Evolutionary conservation across 2,329 filamentous ascomycete species (phyloP).

Genomic region (Trichophyton schoenleinii): DNA sequence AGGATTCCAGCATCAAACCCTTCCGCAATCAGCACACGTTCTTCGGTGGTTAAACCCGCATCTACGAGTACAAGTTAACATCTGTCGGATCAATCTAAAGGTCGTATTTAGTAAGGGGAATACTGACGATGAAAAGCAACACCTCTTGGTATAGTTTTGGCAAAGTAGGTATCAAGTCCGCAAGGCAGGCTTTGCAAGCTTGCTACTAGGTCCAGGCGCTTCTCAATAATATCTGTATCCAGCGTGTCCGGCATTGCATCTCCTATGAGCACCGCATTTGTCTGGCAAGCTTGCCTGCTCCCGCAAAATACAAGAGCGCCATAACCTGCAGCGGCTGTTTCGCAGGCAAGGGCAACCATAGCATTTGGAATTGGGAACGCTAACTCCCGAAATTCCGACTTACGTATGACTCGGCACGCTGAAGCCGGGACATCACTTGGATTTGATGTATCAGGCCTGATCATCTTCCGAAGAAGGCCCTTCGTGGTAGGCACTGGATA

Average conservation of each 20-base stretch:
- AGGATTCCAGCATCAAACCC: slow-evolving; percentile 58
- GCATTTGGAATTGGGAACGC: slow-evolving; percentile 54
- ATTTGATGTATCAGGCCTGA: slow-evolving; percentile 33
- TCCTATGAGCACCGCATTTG: slow-evolving; percentile 55
- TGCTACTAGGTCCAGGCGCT: slow-evolving; percentile 50
- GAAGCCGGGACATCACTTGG: slow-evolving; percentile 23
- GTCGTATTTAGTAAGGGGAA: neutral
- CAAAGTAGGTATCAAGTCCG: slow-evolving; percentile 53
- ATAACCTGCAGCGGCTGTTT: slow-evolving; percentile 56
- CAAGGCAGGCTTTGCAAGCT: slow-evolving; percentile 54
- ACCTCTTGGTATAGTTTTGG: slow-evolving; percentile 51
- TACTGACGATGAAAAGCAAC: slow-evolving; percentile 61
- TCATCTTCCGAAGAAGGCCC: slow-evolving; percentile 46
- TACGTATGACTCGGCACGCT: slow-evolving; percentile 37
- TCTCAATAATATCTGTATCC: slow-evolving; percentile 40
- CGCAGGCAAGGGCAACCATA: slow-evolving; percentile 55
- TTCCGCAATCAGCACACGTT: slow-evolving; percentile 57
- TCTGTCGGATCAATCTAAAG: slow-evolving; percentile 7
- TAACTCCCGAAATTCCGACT: slow-evolving; percentile 50
- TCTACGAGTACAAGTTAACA: slow-evolving; percentile 22
- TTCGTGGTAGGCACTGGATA: slow-evolving; percentile 51
- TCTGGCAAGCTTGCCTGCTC: slow-evolving; percentile 55
- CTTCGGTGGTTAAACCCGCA: slow-evolving; percentile 54
- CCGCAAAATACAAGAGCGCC: slow-evolving; percentile 63
- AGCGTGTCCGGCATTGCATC: slow-evolving; percentile 48